phyloP scores from a whole-genome alignment of 1,284 basidiomycete species.

The Mycosarcoma maydis region DNA sequence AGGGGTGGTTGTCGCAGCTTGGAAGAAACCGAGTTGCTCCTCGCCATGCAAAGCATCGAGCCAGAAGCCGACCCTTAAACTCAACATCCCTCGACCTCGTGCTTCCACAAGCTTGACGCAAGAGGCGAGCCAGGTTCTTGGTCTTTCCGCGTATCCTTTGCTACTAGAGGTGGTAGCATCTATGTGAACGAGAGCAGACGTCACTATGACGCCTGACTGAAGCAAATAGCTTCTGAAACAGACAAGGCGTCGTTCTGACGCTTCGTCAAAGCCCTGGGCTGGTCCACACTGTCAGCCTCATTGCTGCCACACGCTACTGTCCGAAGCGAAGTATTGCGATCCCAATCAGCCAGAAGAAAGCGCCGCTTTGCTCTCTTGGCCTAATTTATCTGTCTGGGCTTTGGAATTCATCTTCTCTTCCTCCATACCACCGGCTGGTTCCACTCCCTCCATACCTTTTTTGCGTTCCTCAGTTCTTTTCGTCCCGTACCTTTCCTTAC shows the following conservation, averaged over 20 bases:
- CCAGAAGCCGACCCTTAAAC: conserved; percentile 4
- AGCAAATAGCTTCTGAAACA: conserved; percentile 20
- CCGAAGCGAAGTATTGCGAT: no score
- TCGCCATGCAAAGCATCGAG: no score
- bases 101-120: neutral
- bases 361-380: conserved; percentile 10
- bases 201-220: conserved; percentile 1
- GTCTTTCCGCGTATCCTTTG: no score
- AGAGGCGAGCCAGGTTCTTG: no score
- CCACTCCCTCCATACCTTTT: conserved; percentile 14
- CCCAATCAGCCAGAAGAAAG: neutral
- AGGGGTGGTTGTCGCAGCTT: no score
- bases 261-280: neutral
- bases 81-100: conserved; percentile 17
- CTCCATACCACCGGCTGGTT: conserved; percentile 47
- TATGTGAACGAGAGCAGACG: neutral
- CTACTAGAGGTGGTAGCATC: neutral
- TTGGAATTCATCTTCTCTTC: conserved; percentile 17
- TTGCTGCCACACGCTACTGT: no score
- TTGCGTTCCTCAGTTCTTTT: conserved; percentile 1
- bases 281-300: no score
- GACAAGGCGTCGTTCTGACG: neutral
- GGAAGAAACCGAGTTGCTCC: no score
- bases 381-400: neutral
- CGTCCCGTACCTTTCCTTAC: conserved; percentile 10